Evolutionary conservation across 2,329 filamentous ascomycete species (phyloP).

Genomic region (Alternaria tenuissima): DNA sequence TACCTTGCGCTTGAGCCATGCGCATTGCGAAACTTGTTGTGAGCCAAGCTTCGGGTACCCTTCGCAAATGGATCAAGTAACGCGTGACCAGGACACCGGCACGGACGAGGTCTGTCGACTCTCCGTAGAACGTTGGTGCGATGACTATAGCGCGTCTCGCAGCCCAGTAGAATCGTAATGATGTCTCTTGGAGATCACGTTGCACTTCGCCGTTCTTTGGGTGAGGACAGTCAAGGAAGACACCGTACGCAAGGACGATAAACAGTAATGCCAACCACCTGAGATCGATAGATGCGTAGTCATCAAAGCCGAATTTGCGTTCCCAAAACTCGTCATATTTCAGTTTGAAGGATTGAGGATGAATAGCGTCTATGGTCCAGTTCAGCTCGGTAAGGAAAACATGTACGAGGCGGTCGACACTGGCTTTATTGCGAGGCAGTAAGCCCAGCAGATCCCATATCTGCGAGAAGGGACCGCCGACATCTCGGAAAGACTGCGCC

Average conservation of each 20-base stretch:
- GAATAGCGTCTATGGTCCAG: background rate
- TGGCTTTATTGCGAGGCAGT: background rate
- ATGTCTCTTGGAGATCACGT: background rate
- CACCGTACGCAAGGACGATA: background rate
- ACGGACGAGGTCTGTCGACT: background rate
- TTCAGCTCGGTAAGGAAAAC: background rate
- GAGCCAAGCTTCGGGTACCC: background rate
- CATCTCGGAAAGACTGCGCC: background rate
- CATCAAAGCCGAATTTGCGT: background rate
- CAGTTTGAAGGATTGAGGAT: background rate
- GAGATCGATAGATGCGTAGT: background rate
- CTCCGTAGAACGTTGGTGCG: background rate
- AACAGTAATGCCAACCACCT: background rate
- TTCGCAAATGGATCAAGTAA: background rate
- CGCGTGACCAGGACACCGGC: background rate
- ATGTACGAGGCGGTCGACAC: background rate
- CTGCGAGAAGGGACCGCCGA: background rate
- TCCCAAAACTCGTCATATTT: background rate
- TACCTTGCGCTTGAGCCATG: background rate
- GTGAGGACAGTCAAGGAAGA: background rate
- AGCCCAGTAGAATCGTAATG: background rate
- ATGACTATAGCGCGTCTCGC: background rate
- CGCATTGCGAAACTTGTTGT: background rate
- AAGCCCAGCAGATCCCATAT: background rate
- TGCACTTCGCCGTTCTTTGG: background rate